These are phyloP conservation scores for Cordyceps javanica DNA, from an alignment of 2,329 filamentous ascomycete genomes.

Conservation along the genomic window DNA sequence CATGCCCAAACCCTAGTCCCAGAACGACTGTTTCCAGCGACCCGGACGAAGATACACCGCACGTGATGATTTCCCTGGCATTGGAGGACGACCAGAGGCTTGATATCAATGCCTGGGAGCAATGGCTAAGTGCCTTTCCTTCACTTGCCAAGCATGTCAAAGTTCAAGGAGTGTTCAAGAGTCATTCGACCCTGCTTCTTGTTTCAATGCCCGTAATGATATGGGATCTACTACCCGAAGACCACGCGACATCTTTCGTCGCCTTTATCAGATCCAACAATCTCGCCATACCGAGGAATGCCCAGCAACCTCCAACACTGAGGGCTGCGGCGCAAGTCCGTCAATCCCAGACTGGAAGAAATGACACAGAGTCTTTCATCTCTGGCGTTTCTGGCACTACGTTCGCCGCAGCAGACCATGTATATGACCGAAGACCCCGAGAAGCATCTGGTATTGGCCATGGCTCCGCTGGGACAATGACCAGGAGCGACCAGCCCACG, in stretches of 20 bases:
- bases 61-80: slow-evolving; percentile 55
- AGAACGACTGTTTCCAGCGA: slow-evolving; percentile 23
- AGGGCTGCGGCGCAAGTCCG: slow-evolving; percentile 20
- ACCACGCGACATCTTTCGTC: slow-evolving; percentile 51
- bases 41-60: slow-evolving; percentile 50
- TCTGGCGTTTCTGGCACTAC: slow-evolving; percentile 30
- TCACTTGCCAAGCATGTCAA: slow-evolving; percentile 54
- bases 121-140: slow-evolving; percentile 50
- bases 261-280: slow-evolving; percentile 56
- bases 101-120: slow-evolving; percentile 53
- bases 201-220: slow-evolving; percentile 53
- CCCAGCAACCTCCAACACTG: slow-evolving; percentile 10
- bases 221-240: slow-evolving; percentile 54
- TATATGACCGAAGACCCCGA: background rate
- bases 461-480: slow-evolving; percentile 2
- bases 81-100: slow-evolving; percentile 51
- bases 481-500: background rate
- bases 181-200: slow-evolving; percentile 52
- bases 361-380: slow-evolving; percentile 24
- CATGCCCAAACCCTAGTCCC: background rate
- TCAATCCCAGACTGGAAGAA: slow-evolving; percentile 16
- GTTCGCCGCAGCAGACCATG: slow-evolving; percentile 25
- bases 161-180: slow-evolving; percentile 56
- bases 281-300: slow-evolving; percentile 30
- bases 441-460: background rate